These are phyloP conservation scores for Schwanniomyces vanrijiae DNA, from an alignment of 805 yeast genomes.

Conservation along the genomic window DNA sequence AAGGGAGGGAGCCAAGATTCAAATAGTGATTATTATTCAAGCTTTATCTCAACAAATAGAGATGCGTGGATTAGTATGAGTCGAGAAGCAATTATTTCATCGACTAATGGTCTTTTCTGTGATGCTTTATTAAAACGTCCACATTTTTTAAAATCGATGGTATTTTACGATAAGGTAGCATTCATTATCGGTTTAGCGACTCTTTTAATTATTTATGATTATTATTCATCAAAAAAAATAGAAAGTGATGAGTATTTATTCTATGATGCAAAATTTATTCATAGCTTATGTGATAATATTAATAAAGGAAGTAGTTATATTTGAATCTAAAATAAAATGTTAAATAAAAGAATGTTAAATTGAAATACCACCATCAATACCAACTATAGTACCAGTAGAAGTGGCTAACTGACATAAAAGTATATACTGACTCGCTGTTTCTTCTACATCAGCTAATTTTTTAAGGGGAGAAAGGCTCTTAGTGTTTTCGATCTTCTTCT, in stretches of 20 bases:
- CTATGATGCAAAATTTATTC: not conserved
- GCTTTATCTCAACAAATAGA: not conserved
- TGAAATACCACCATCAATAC: conserved; percentile 22
- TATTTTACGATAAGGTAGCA: not conserved
- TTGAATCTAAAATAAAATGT: not conserved
- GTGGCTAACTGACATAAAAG: conserved; percentile 17
- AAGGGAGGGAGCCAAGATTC: not conserved
- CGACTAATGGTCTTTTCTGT: not conserved
- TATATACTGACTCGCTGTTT: conserved; percentile 21
- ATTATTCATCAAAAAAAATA: not conserved
- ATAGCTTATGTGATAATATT: not conserved
- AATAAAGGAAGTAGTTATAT: not conserved
- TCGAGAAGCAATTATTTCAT: not conserved
- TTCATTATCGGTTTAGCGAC: not conserved
- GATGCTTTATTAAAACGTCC: not conserved
- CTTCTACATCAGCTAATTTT: conserved; percentile 20
- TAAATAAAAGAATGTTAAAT: conserved; percentile 1
- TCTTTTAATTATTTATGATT: not conserved
- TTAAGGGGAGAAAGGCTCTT: conserved; percentile 15
- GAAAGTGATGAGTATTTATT: not conserved
- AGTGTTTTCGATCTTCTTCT: conserved; percentile 12
- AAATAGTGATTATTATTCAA: not conserved
- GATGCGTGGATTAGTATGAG: not conserved
- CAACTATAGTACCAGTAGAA: conserved; percentile 24
- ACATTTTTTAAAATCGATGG: not conserved